Base-by-base conservation (phyloP, 129 eudicot species). In the Pittosporum tobira region DNA sequence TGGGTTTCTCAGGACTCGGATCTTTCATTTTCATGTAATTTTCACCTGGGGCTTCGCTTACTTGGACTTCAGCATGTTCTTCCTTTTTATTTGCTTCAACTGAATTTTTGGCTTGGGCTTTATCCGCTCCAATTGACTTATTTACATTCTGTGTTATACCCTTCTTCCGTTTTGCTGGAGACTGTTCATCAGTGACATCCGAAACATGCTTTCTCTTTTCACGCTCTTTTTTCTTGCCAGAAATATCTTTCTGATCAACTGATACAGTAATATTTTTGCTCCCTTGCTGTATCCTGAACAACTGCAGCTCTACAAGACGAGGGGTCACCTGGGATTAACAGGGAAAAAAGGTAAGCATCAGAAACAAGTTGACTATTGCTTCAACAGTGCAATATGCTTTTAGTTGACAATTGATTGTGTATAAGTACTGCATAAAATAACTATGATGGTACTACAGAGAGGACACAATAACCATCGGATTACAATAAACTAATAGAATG, bases 271-370 rank as follows among this genome's bases (percentile, higher is more conserved):
- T 38, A 72, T 10, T 63, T 74, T 78, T 78, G 79, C 70, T 69
- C 64, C 86, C 98, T 71, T 91, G 88, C 68, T 80, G 95, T 69
- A 69, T 48, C 64, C 77, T 83, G 56, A 83, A 91, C 26, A 91
- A 60, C 73, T 78, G 98, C 50, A 91, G 80, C 71, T 91, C 98
- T 72, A 77, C 87, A 44, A 91, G 79, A 53, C 98, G 87, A 69
- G 95, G 96, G 61, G 87, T 56, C 62, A 86, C 95, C 98, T 91
- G 73, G 12, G 29, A 71, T 43, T 28, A 62, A 8, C 62, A 26
- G 40, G 15, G 52, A 6, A 48, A 67, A 34, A 30, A n/a, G n/a
- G 3, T 25, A 58, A 12, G 30, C 69, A 65, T 59, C 46, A 62
- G 19, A 52, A 62, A 26, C 11, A 38, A 20, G 19, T 30, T 19